phyloP scores from a whole-genome alignment of 1,284 basidiomycete species.

The Cronartium quercuum region DNA sequence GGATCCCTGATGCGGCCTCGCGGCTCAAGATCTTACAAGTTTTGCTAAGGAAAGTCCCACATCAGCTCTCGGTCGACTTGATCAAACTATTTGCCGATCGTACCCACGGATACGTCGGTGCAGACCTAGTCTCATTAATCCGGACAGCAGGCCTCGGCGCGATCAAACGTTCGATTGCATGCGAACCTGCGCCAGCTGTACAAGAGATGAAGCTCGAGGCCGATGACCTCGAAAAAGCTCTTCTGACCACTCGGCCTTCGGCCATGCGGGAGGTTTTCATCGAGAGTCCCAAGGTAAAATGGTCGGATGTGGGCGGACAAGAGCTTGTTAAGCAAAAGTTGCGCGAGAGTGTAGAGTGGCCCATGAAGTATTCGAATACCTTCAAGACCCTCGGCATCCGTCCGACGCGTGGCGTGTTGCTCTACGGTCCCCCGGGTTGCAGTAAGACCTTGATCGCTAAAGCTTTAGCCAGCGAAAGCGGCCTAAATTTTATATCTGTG shows the following conservation, averaged over 20 bases:
- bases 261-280: conserved; percentile 89
- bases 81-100: conserved; percentile 63
- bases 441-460: conserved; percentile 92
- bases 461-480: conserved; percentile 88
- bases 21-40: conserved; percentile 77
- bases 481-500: conserved; percentile 94
- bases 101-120: conserved; percentile 95
- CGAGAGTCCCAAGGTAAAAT: conserved; percentile 74
- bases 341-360: conserved; percentile 89
- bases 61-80: conserved; percentile 60
- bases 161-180: conserved; percentile 60
- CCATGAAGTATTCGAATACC: conserved; percentile 72
- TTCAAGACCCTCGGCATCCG: conserved; percentile 81
- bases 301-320: conserved; percentile 86
- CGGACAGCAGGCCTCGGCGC: conserved; percentile 86
- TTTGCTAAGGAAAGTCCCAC: conserved; percentile 71
- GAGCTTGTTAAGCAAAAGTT: conserved; percentile 70
- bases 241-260: conserved; percentile 77
- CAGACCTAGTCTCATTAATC: conserved; percentile 84
- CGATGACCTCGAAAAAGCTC: conserved; percentile 64
- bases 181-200: neutral
- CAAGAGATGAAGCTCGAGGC: conserved; percentile 1
- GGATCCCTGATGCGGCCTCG: conserved; percentile 78
- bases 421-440: conserved; percentile 96
- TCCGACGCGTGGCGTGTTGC: conserved; percentile 79